Conservation (phyloP, 805 yeast species). For the Yarrowia osloensis region DNA sequence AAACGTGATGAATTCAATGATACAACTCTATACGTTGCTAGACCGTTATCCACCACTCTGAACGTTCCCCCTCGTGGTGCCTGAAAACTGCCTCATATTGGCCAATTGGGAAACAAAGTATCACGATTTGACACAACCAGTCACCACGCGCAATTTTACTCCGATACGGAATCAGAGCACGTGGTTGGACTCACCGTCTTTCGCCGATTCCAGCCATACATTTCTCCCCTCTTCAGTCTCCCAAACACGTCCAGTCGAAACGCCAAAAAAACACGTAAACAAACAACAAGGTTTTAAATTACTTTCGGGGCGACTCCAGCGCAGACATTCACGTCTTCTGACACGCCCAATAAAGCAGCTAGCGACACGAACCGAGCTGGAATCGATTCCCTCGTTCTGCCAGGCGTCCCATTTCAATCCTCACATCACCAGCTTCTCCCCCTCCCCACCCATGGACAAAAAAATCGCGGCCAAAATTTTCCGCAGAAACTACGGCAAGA, state of each 20-base stretch:
- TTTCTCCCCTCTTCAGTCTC: not conserved
- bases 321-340: not conserved
- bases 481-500: not conserved
- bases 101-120: not conserved
- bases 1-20: too few species aligned
- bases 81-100: not conserved
- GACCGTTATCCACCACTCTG: too few species aligned
- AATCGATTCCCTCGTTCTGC: not conserved
- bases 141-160: not conserved
- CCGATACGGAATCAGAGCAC: not conserved
- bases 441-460: conserved; percentile 13
- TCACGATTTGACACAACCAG: not conserved
- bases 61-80: too few species aligned
- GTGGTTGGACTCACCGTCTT: not conserved
- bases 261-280: not conserved
- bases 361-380: not conserved
- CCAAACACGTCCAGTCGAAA: not conserved
- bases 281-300: not conserved
- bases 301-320: not conserved
- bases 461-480: conserved; percentile 8
- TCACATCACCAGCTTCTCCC: not conserved
- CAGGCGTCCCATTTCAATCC: not conserved
- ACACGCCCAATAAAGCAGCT: not conserved
- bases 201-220: not conserved
- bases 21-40: too few species aligned